phyloP scores from a whole-genome alignment of 1,284 basidiomycete genomes.

The Heterobasidion occidentale region DNA sequence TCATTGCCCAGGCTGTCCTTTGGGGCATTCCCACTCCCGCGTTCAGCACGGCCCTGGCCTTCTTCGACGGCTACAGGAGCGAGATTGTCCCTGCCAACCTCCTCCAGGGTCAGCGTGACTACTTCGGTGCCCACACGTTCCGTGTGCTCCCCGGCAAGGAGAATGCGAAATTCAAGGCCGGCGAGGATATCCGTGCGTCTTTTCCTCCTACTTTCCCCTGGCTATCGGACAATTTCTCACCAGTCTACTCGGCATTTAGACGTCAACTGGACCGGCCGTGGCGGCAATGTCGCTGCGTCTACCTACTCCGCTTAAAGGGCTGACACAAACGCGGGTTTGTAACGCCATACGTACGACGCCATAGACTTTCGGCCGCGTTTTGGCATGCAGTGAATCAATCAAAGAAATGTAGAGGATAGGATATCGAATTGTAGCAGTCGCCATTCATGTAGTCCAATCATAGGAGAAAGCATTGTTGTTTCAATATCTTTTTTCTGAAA shows the following conservation, averaged over 20 bases:
- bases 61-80: slow-evolving; percentile 97
- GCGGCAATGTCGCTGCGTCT: slow-evolving; percentile 88
- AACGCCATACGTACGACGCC: neutral
- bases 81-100: slow-evolving; percentile 93
- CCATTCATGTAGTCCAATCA: neutral
- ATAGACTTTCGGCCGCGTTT: neutral
- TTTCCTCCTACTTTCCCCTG: slow-evolving; percentile 1
- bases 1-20: slow-evolving; percentile 92
- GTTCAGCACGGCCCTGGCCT: slow-evolving; percentile 94
- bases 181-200: slow-evolving; percentile 80
- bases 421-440: neutral
- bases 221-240: slow-evolving; percentile 2
- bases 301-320: slow-evolving; percentile 79
- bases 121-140: slow-evolving; percentile 96
- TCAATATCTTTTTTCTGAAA: neutral
- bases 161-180: slow-evolving; percentile 72
- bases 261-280: slow-evolving; percentile 91
- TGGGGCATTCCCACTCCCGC: slow-evolving; percentile 98
- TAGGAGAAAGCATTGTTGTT: neutral
- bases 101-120: slow-evolving; percentile 92
- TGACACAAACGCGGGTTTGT: neutral
- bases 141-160: slow-evolving; percentile 84
- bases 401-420: neutral
- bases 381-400: neutral
- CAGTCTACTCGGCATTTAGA: slow-evolving; percentile 32